phyloP scores from a whole-genome alignment of 495 filamentous ascomycete species.

The Penicillium ochrochloron region DNA sequence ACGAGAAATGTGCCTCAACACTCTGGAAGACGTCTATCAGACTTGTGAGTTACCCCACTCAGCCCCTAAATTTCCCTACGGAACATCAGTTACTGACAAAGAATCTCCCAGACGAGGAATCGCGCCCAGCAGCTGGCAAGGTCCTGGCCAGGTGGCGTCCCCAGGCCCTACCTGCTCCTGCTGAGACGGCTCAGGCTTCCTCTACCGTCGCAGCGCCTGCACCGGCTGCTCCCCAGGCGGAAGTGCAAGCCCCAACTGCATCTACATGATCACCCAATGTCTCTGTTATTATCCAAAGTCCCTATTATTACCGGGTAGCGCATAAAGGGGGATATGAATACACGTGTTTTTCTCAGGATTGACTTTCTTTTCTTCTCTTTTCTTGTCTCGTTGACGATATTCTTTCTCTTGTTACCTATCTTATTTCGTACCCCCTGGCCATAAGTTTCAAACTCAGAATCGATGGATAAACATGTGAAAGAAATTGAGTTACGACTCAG shows the following conservation, averaged over 20 bases:
- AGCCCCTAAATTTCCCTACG: not conserved
- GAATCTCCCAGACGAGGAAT: slow-evolving; percentile 45
- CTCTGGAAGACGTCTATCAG: slow-evolving; percentile 82
- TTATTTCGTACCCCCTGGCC: too few relatives aligned
- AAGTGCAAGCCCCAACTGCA: slow-evolving; percentile 3
- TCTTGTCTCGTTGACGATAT: not conserved
- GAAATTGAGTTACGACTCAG: too few relatives aligned
- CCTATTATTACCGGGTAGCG: not conserved
- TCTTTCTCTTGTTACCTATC: not conserved
- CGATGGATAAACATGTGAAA: too few relatives aligned
- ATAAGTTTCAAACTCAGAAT: not conserved
- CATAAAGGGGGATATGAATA: not conserved
- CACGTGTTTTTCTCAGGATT: not conserved
- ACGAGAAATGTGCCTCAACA: slow-evolving; percentile 78
- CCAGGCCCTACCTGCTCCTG: slow-evolving; percentile 16
- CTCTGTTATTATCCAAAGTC: not conserved
- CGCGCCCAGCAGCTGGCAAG: slow-evolving; percentile 49
- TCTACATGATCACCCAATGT: not conserved
- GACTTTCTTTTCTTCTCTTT: not conserved
- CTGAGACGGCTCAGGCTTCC: not conserved
- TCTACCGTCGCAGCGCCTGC: not conserved
- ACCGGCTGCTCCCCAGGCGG: not conserved
- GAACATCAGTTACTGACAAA: not conserved
- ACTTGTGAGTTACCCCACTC: slow-evolving; percentile 48
- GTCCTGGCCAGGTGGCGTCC: slow-evolving; percentile 51